phyloP scores from a whole-genome alignment of 2,329 filamentous ascomycete species.

The Rhexocercosporidium sp. region DNA sequence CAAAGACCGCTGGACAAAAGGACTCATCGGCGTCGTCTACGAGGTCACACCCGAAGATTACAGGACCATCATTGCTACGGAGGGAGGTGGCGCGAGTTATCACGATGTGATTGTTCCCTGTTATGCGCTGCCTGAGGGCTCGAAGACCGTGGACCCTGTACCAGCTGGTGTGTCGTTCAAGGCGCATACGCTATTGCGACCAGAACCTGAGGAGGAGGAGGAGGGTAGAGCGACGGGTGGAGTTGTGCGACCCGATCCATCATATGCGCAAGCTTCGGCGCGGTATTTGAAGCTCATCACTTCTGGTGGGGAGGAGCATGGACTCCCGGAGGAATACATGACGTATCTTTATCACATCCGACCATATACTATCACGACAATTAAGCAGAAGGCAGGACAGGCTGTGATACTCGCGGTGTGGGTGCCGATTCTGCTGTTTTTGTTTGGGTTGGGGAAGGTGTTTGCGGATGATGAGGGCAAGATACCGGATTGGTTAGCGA shows the following conservation, averaged over 20 bases:
- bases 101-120: conserved; percentile 82
- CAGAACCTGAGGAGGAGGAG: background rate
- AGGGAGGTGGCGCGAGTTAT: conserved; percentile 87
- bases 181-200: conserved; percentile 82
- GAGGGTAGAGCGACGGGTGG: background rate
- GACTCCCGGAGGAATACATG: conserved; percentile 79
- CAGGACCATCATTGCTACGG: conserved; percentile 83
- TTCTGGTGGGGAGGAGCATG: conserved; percentile 78
- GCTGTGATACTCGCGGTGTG: conserved; percentile 65
- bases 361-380: conserved; percentile 72
- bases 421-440: conserved; percentile 59
- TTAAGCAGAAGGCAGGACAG: conserved; percentile 69
- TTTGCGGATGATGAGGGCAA: conserved; percentile 70
- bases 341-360: conserved; percentile 71
- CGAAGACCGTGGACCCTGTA: conserved; percentile 64
- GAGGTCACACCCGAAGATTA: conserved; percentile 88
- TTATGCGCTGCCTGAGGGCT: conserved; percentile 64
- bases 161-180: conserved; percentile 72
- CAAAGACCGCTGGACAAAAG: conserved; percentile 74
- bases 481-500: conserved; percentile 70
- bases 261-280: conserved; percentile 80
- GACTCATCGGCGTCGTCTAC: conserved; percentile 91
- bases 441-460: conserved; percentile 54
- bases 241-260: conserved; percentile 62
- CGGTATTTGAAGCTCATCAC: conserved; percentile 84